phyloP scores from a whole-genome alignment of 2,329 filamentous ascomycete genomes.

The Bipolaris cookei region DNA sequence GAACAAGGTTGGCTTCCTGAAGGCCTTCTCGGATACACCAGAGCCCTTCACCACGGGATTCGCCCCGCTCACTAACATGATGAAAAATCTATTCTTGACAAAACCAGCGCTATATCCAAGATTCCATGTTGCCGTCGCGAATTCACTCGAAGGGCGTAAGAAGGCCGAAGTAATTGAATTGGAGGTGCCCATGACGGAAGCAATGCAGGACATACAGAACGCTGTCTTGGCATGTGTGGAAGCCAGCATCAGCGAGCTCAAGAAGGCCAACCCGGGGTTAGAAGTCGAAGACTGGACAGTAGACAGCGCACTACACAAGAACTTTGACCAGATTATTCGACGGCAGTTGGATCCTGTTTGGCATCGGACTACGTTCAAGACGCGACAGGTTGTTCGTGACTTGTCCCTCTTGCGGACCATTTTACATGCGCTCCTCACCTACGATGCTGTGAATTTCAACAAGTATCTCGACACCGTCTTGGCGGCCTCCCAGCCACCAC shows the following conservation, averaged over 20 bases:
- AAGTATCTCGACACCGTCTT: slow-evolving; percentile 94
- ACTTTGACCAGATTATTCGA: slow-evolving; percentile 87
- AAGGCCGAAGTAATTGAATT: slow-evolving; percentile 97
- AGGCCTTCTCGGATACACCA: slow-evolving; percentile 93
- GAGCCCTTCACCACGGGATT: slow-evolving; percentile 91
- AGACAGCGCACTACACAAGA: slow-evolving; percentile 88
- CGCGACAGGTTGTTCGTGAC: slow-evolving; percentile 91
- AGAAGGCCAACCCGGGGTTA: slow-evolving; percentile 85
- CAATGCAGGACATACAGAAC: slow-evolving; percentile 91
- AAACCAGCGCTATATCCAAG: slow-evolving; percentile 91
- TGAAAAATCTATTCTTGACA: slow-evolving; percentile 88
- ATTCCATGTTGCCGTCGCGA: slow-evolving; percentile 89
- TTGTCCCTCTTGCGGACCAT: slow-evolving; percentile 82
- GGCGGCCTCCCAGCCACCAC: slow-evolving; percentile 85
- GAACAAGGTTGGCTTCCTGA: slow-evolving; percentile 92
- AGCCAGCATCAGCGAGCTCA: slow-evolving; percentile 89
- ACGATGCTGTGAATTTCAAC: slow-evolving; percentile 89
- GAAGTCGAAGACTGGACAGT: slow-evolving; percentile 98
- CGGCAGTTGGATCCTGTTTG: slow-evolving; percentile 94
- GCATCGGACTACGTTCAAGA: slow-evolving; percentile 95
- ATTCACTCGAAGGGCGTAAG: slow-evolving; percentile 85
- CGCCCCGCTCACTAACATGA: slow-evolving; percentile 84
- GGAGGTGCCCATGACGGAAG: slow-evolving; percentile 93
- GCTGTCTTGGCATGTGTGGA: slow-evolving; percentile 96
- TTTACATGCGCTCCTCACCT: slow-evolving; percentile 79